Evolutionary conservation across 108 stramenopile species (phyloP).

Genomic region (Mayamaea pseudoterrestris): DNA sequence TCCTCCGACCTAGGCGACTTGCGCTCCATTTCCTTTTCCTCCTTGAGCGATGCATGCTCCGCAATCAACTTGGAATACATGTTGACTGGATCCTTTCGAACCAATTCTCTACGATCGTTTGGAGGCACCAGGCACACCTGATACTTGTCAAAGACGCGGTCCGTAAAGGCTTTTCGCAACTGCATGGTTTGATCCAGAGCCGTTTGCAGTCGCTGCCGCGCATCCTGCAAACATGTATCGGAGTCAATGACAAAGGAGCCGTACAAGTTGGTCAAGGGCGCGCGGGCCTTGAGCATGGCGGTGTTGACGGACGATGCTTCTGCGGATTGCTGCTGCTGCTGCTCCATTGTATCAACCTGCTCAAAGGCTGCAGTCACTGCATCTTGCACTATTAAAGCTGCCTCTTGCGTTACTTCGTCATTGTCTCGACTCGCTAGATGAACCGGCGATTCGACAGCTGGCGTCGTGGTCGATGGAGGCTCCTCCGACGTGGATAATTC

Average conservation of each 20-base stretch:
- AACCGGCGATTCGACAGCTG: no score
- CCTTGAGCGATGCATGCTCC: conserved; percentile 17
- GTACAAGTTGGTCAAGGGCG: conserved; percentile 12
- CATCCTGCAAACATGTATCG: conserved; percentile 50
- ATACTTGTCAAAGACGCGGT: conserved; percentile 68
- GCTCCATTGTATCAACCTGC: no score
- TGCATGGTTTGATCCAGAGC: conserved; percentile 62
- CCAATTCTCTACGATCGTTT: conserved; percentile 13
- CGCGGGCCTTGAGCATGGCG: neutral
- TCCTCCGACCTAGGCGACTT: conserved; percentile 43
- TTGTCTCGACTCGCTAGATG: no score
- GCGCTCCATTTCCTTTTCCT: conserved; percentile 54
- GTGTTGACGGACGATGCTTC: neutral
- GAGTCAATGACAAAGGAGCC: conserved; percentile 37
- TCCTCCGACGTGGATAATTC: no score
- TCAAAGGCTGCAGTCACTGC: no score
- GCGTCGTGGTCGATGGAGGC: no score
- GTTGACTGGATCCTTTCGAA: conserved; percentile 30
- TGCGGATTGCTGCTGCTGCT: neutral
- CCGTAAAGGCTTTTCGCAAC: conserved; percentile 54
- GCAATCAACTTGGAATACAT: conserved; percentile 10
- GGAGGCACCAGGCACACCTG: conserved; percentile 44
- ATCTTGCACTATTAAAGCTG: no score
- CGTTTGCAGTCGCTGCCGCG: conserved; percentile 42
- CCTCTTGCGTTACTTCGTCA: no score